A percentile compares a stretch with the other conserved stretches of the same genome.
Evolutionary conservation across 2,329 filamentous ascomycete genomes (phyloP).

Genomic region (Sporothrix phasma): DNA sequence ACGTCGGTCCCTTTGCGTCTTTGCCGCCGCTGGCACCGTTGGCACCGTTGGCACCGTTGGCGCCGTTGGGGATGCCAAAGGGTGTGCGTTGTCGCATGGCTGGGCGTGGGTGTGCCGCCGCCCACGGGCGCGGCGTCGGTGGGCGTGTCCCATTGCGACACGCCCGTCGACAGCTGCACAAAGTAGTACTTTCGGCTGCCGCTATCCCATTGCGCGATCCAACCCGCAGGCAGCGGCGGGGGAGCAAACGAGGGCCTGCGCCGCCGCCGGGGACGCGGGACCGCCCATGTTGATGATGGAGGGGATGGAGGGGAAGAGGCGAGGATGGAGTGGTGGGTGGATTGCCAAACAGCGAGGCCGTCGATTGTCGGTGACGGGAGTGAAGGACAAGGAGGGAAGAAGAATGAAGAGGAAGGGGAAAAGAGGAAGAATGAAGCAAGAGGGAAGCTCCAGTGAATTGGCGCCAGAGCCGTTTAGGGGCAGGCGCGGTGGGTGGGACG

Average conservation of each 20-base stretch:
- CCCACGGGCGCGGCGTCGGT: conserved; percentile 53
- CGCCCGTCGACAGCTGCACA: conserved; percentile 61
- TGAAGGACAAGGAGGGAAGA: not conserved
- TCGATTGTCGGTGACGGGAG: not conserved
- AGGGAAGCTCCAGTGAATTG: conserved; percentile 4
- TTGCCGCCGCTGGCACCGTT: conserved; percentile 6
- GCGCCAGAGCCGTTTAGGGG: not conserved
- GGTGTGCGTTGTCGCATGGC: conserved; percentile 44
- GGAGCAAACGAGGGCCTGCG: conserved; percentile 51
- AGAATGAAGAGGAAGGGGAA: not conserved
- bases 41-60: too few species aligned
- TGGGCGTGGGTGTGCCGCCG: conserved; percentile 43
- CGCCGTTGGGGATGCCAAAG: conserved; percentile 41
- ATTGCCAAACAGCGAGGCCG: not conserved
- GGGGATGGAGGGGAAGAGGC: not conserved
- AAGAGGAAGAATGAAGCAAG: not conserved
- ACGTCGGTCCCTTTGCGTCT: conserved; percentile 29
- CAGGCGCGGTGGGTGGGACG: not conserved
- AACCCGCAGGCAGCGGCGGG: conserved; percentile 52
- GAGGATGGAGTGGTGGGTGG: not conserved
- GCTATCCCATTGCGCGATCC: conserved; percentile 62
- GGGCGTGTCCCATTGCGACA: conserved; percentile 65
- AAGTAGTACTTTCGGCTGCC: conserved; percentile 57
- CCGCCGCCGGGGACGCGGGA: conserved; percentile 45
- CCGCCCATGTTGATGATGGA: conserved; percentile 38